Percentiles rank a stretch among this genome's conserved stretches.
Conservation (phyloP, 2,329 filamentous ascomycete genomes). For the Calonectria hongkongensis region DNA sequence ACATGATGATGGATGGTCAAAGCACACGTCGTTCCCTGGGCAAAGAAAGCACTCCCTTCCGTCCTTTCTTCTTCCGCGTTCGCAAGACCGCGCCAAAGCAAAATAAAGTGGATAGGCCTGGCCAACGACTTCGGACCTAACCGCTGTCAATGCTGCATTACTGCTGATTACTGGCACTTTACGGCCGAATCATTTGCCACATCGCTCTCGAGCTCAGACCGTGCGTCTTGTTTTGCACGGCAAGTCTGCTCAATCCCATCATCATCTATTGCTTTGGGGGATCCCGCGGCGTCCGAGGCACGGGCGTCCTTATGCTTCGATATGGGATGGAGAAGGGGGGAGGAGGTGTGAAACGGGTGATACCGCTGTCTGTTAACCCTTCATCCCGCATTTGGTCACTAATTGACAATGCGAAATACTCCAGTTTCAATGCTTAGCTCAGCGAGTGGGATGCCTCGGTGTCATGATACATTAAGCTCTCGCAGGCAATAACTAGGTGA, state of each 20-base stretch:
- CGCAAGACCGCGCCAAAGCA: not conserved
- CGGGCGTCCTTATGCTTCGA: slow-evolving; percentile 1
- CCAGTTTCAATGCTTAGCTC: slow-evolving; percentile 5
- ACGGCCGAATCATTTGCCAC: not conserved
- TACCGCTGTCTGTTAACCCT: not conserved
- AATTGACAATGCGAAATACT: slow-evolving; percentile 10
- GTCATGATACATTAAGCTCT: slow-evolving; percentile 15
- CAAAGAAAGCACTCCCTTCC: not conserved
- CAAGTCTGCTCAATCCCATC: not conserved
- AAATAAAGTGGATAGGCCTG: not conserved
- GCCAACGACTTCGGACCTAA: slow-evolving; percentile 1
- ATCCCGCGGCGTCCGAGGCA: slow-evolving; percentile 4
- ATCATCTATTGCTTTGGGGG: not conserved
- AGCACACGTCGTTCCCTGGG: not conserved
- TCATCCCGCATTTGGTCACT: slow-evolving; percentile 1
- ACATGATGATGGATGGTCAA: slow-evolving; percentile 11
- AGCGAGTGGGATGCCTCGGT: not conserved
- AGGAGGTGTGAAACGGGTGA: slow-evolving; percentile 2
- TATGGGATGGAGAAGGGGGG: no score
- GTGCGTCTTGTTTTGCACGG: not conserved
- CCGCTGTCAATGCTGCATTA: slow-evolving; percentile 18
- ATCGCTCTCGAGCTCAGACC: not conserved
- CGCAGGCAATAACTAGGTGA: not conserved
- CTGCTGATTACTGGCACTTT: not conserved
- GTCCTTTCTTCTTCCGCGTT: not conserved